Evolutionary conservation across 768 basidiomycete species (phyloP).

Genomic region (Lentinula aciculospora): DNA sequence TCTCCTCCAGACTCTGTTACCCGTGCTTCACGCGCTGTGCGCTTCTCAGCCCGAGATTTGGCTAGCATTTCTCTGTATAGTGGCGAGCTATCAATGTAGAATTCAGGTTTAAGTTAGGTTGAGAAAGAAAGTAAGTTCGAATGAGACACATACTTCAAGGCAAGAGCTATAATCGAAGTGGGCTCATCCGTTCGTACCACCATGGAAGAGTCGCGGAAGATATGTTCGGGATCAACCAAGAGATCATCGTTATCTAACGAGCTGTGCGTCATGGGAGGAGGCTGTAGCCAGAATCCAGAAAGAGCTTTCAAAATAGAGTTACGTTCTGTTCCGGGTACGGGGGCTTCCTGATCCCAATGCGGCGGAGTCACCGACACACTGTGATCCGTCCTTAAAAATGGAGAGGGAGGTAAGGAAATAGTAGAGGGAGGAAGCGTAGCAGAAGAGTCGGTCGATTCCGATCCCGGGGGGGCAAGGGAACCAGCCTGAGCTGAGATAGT

Average conservation of each 20-base stretch:
- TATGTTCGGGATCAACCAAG: slow-evolving; percentile 80
- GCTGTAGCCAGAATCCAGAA: slow-evolving; percentile 76
- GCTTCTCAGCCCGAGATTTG: slow-evolving; percentile 74
- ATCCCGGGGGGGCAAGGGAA: not conserved
- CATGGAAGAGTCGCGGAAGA: slow-evolving; percentile 92
- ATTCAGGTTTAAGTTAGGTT: slow-evolving; percentile 9
- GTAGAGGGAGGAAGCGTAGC: slow-evolving; percentile 17
- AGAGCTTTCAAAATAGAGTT: slow-evolving; percentile 77
- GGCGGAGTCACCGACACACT: slow-evolving; percentile 40
- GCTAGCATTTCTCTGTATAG: slow-evolving; percentile 78
- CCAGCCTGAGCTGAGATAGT: not conserved
- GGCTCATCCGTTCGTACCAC: slow-evolving; percentile 96
- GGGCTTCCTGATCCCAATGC: slow-evolving; percentile 46
- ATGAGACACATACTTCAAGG: slow-evolving; percentile 63
- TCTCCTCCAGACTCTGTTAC: slow-evolving; percentile 60
- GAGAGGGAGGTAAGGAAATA: slow-evolving; percentile 52
- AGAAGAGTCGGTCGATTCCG: not conserved
- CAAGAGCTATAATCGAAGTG: slow-evolving; percentile 94
- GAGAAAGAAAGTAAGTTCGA: slow-evolving; percentile 6
- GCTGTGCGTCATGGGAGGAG: slow-evolving; percentile 44
- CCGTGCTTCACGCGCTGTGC: slow-evolving; percentile 53
- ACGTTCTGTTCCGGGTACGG: slow-evolving; percentile 45
- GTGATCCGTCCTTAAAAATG: slow-evolving; percentile 35
- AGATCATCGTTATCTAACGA: slow-evolving; percentile 61
- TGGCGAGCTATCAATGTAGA: slow-evolving; percentile 48